Conservation (phyloP, 768 basidiomycete genomes). For the Auricularia cornea region DNA sequence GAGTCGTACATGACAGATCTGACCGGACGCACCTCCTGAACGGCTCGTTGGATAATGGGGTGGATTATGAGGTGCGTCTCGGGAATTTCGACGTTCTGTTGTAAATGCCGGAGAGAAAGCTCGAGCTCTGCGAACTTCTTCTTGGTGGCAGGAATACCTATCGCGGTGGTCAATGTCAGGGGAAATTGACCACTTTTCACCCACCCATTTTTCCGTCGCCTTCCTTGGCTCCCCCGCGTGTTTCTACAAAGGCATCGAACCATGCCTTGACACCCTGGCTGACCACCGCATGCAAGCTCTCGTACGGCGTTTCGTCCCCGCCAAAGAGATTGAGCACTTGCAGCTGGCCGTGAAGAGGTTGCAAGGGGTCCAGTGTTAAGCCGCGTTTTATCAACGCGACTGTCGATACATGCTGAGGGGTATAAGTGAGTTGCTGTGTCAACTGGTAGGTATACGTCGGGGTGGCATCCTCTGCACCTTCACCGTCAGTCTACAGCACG, state of each 20-base stretch:
- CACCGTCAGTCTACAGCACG: background rate
- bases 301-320: conserved; percentile 85
- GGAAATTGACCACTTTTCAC: conserved; percentile 6
- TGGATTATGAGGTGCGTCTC: conserved; percentile 92
- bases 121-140: conserved; percentile 99
- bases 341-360: conserved; percentile 74
- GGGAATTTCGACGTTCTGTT: conserved; percentile 98
- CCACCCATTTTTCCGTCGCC: conserved; percentile 75
- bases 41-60: conserved; percentile 78
- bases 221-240: conserved; percentile 67
- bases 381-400: conserved; percentile 93
- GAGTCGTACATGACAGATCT: background rate
- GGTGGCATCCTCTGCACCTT: conserved; percentile 50
- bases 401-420: conserved; percentile 70
- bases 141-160: conserved; percentile 94
- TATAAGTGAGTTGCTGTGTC: conserved; percentile 68
- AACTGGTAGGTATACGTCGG: conserved; percentile 57
- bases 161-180: conserved; percentile 5
- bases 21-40: conserved; percentile 46
- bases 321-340: conserved; percentile 90
- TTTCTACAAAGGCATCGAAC: conserved; percentile 95
- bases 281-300: conserved; percentile 90
- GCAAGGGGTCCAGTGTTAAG: conserved; percentile 69
- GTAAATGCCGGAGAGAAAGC: conserved; percentile 84
- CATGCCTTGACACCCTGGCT: conserved; percentile 95